A percentile compares a stretch with the other conserved stretches of the same genome.
Conservation (phyloP, 2,329 filamentous ascomycete genomes). For the Tolypocladium endophyticum region DNA sequence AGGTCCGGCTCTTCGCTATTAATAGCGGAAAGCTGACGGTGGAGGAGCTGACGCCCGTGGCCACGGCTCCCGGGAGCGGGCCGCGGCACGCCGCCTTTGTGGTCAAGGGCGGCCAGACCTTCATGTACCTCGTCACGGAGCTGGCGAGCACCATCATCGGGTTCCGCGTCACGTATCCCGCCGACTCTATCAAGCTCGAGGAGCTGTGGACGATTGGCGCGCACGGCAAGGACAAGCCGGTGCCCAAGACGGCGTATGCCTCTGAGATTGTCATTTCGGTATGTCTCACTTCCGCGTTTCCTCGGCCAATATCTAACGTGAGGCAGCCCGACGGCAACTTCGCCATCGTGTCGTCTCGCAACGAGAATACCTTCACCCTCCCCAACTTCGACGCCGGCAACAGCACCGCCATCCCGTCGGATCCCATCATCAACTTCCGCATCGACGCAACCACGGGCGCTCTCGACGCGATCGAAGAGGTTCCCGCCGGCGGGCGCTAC, state of each 20-base stretch:
- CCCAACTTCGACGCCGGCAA: constrained; percentile 31
- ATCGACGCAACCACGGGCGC: constrained; percentile 43
- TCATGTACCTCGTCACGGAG: constrained; percentile 53
- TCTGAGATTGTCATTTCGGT: constrained; percentile 51
- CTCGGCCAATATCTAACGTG: neutral
- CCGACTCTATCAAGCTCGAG: constrained; percentile 29
- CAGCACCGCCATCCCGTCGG: constrained; percentile 39
- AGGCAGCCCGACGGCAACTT: constrained; percentile 47
- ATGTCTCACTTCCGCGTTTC: constrained; percentile 17
- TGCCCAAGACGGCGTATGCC: constrained; percentile 32
- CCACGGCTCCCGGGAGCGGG: constrained; percentile 42
- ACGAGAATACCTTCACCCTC: constrained; percentile 43
- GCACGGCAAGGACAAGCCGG: constrained; percentile 31
- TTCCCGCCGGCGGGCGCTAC: constrained; percentile 51
- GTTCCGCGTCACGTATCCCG: constrained; percentile 44
- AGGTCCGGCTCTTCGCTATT: constrained; percentile 46
- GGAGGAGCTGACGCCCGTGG: constrained; percentile 25
- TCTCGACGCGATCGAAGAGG: constrained; percentile 44
- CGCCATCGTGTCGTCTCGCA: constrained; percentile 58
- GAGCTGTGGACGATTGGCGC: constrained; percentile 36
- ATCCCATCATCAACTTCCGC: constrained; percentile 53
- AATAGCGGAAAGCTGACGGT: constrained; percentile 30
- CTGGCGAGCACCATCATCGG: constrained; percentile 45
- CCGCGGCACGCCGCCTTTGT: constrained; percentile 56
- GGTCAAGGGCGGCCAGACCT: constrained; percentile 31